Evolutionary conservation across 805 yeast genomes (phyloP).

Genomic region (Nakazawaea ishiwadae): DNA sequence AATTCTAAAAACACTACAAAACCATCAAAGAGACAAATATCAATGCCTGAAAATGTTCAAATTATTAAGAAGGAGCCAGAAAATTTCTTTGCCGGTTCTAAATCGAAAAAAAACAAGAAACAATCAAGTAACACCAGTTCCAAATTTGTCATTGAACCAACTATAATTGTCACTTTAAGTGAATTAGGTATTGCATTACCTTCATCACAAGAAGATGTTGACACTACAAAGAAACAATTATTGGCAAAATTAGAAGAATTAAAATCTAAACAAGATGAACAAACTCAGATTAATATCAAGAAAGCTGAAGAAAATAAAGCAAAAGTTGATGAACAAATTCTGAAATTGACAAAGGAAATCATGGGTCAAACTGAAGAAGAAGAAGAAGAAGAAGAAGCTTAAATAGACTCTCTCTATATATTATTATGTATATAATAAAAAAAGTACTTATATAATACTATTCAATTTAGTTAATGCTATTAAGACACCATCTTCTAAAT

Average conservation of each 20-base stretch:
- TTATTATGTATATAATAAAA: background rate
- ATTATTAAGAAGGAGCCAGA: constrained; percentile 61
- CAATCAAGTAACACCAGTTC: constrained; percentile 37
- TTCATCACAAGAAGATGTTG: constrained; percentile 64
- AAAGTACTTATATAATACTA: background rate
- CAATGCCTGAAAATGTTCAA: constrained; percentile 59
- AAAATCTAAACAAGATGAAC: constrained; percentile 70
- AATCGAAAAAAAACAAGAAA: constrained; percentile 46
- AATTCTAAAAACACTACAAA: constrained; percentile 16
- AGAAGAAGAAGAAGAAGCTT: constrained; percentile 2
- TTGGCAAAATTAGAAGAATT: constrained; percentile 56
- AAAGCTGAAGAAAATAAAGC: constrained; percentile 75
- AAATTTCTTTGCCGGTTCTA: constrained; percentile 47
- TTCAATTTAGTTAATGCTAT: constrained; percentile 42
- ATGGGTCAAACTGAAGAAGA: background rate
- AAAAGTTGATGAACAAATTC: constrained; percentile 48
- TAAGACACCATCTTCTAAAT: constrained; percentile 69
- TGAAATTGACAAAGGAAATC: constrained; percentile 13
- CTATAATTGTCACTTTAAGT: constrained; percentile 68
- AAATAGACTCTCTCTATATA: background rate
- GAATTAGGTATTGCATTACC: constrained; percentile 80
- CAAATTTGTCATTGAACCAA: constrained; percentile 74
- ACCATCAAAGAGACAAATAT: constrained; percentile 43
- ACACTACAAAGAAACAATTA: constrained; percentile 35
- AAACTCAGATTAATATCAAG: constrained; percentile 70